phyloP scores from a whole-genome alignment of 306 rosid genomes.

The Trifolium repens region DNA sequence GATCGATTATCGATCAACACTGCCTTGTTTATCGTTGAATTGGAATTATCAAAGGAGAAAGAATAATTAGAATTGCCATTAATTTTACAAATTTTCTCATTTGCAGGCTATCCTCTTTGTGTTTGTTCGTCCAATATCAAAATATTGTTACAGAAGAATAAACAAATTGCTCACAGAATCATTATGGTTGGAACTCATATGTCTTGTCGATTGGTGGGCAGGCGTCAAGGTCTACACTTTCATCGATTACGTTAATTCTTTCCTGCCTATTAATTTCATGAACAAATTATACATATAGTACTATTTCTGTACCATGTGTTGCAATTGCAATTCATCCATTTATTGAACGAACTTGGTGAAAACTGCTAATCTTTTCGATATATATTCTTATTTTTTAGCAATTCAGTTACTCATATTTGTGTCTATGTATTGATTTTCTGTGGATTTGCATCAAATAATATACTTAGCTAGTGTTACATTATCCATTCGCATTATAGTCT shows the following conservation, averaged over 20 bases:
- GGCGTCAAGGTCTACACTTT: constrained; percentile 63
- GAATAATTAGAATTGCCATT: not conserved
- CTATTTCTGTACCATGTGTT: not conserved
- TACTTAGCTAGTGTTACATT: constrained; percentile 5
- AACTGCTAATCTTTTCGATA: not conserved
- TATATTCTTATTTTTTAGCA: too few species aligned
- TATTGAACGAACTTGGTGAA: not conserved
- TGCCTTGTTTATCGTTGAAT: constrained; percentile 17
- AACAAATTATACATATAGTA: not conserved
- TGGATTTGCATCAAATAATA: not conserved
- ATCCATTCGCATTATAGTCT: constrained; percentile 31
- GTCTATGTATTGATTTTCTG: constrained; percentile 3
- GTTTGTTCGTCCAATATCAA: constrained; percentile 76
- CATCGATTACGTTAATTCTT: not conserved
- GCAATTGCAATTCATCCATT: not conserved
- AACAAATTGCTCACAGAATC: constrained; percentile 75
- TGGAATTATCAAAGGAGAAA: not conserved
- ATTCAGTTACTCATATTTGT: not conserved
- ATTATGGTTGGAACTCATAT: constrained; percentile 83
- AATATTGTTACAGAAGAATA: constrained; percentile 57
- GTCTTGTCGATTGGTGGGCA: constrained; percentile 97
- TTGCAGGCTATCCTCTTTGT: constrained; percentile 66
- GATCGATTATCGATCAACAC: not conserved
- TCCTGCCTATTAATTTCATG: not conserved
- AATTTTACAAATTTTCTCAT: not conserved